These are phyloP conservation scores for Hypoxylon lienhwacheense DNA, from an alignment of 495 filamentous ascomycete species.

Conservation along the genomic window DNA sequence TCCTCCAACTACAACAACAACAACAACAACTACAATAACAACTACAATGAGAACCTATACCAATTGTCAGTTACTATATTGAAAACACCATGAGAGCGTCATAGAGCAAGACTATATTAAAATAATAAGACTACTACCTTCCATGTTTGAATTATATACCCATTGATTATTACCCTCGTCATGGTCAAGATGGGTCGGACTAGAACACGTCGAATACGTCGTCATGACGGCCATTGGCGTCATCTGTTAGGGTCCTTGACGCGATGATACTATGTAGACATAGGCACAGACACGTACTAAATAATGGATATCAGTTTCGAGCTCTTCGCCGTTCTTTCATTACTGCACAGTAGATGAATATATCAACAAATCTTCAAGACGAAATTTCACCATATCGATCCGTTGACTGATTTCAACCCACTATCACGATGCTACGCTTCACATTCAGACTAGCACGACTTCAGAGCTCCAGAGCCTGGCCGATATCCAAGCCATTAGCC, in stretches of 20 bases:
- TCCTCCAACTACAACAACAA: neutral
- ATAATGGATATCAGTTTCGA: conserved; percentile 8
- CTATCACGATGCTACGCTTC: conserved; percentile 16
- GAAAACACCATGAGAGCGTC: conserved; percentile 7
- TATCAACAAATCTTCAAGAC: neutral
- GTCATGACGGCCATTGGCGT: conserved; percentile 16
- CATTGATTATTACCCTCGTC: conserved; percentile 9
- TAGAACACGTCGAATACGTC: conserved; percentile 20
- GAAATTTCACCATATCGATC: neutral
- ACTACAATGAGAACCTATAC: neutral
- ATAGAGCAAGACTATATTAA: conserved; percentile 2
- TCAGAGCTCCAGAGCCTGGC: neutral
- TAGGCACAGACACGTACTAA: neutral
- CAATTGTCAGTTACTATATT: conserved; percentile 5
- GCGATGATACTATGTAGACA: too few species aligned
- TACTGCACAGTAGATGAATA: neutral
- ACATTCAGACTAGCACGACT: conserved; percentile 2
- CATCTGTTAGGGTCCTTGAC: conserved; percentile 14
- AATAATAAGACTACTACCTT: neutral
- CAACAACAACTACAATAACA: neutral
- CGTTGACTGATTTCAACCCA: neutral
- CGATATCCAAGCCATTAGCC: neutral
- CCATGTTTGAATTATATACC: too few species aligned
- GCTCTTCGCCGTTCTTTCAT: neutral
- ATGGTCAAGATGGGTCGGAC: conserved; percentile 4